These are phyloP conservation scores for Helianthus tuberosus DNA, from an alignment of 129 eudicot genomes.

Conservation along the genomic window DNA sequence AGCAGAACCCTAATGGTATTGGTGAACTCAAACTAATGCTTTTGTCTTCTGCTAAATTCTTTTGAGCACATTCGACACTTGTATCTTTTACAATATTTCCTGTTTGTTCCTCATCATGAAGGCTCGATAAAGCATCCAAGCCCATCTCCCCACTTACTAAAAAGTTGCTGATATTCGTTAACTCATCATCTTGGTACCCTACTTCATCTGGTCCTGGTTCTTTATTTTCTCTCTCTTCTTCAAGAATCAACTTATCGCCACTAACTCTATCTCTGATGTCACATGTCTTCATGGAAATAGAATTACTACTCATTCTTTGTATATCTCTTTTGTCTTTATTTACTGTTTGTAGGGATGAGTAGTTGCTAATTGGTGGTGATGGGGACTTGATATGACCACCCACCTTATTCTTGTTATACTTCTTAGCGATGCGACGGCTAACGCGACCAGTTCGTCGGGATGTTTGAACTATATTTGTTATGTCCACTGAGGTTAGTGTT, in stretches of 20 bases:
- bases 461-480: constrained; percentile 4
- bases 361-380: constrained; percentile 11
- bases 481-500: constrained; percentile 4
- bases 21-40: constrained; percentile 4
- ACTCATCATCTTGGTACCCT: constrained; percentile 15
- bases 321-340: constrained; percentile 8
- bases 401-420: constrained; percentile 29
- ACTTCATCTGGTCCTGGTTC: constrained; percentile 4
- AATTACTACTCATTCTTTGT: background rate
- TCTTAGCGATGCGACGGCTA: constrained; percentile 39
- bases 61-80: constrained; percentile 3
- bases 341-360: constrained; percentile 4
- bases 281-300: background rate
- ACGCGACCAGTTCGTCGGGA: constrained; percentile 36
- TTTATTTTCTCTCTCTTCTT: constrained; percentile 24
- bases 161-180: constrained; percentile 22
- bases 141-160: constrained; percentile 27
- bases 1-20: constrained; percentile 9
- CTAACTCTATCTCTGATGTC: background rate
- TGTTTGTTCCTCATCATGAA: constrained; percentile 14
- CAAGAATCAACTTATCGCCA: constrained; percentile 2
- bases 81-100: constrained; percentile 8
- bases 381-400: constrained; percentile 6
- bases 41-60: background rate
- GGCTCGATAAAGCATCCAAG: constrained; percentile 7